These are phyloP conservation scores for Endothia cerciana DNA, from an alignment of 2,329 filamentous ascomycete genomes.

Conservation along the genomic window DNA sequence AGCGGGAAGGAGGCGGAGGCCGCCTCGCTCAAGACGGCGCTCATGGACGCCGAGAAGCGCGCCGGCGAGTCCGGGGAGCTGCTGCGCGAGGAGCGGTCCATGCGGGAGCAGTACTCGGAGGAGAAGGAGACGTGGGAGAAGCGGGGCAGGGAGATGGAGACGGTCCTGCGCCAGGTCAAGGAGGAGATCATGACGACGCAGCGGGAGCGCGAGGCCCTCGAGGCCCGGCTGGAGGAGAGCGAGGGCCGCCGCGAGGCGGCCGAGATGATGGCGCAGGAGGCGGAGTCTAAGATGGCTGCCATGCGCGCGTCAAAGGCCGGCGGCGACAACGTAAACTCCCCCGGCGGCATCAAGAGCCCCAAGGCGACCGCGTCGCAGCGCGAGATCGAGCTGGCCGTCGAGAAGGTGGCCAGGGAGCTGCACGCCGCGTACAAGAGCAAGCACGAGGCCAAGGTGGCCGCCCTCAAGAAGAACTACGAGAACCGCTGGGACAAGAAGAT, in stretches of 20 bases:
- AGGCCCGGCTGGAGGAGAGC: conserved; percentile 74
- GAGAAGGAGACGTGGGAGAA: conserved; percentile 85
- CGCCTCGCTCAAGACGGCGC: conserved; percentile 80
- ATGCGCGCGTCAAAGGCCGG: conserved; percentile 65
- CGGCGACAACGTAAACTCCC: conserved; percentile 38
- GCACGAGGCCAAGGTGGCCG: conserved; percentile 93
- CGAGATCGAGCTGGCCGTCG: conserved; percentile 83
- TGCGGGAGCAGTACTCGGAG: conserved; percentile 71
- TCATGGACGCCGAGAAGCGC: conserved; percentile 88
- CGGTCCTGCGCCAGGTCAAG: conserved; percentile 76
- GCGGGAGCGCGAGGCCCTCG: conserved; percentile 78
- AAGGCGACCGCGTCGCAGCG: conserved; percentile 41
- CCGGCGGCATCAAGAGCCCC: conserved; percentile 44
- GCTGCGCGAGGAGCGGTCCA: conserved; percentile 74
- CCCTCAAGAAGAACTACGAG: conserved; percentile 84
- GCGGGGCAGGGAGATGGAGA: conserved; percentile 83
- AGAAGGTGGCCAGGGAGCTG: conserved; percentile 91
- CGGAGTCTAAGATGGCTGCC: conserved; percentile 74
- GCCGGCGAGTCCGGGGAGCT: conserved; percentile 86
- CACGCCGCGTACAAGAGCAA: conserved; percentile 95
- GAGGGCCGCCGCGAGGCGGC: conserved; percentile 75
- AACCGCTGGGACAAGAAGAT: conserved; percentile 87
- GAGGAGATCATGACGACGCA: conserved; percentile 80
- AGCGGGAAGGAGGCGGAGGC: conserved; percentile 94
- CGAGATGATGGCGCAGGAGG: conserved; percentile 76